Conservation (phyloP, 768 basidiomycete genomes). For the Sutorius australiensis region DNA sequence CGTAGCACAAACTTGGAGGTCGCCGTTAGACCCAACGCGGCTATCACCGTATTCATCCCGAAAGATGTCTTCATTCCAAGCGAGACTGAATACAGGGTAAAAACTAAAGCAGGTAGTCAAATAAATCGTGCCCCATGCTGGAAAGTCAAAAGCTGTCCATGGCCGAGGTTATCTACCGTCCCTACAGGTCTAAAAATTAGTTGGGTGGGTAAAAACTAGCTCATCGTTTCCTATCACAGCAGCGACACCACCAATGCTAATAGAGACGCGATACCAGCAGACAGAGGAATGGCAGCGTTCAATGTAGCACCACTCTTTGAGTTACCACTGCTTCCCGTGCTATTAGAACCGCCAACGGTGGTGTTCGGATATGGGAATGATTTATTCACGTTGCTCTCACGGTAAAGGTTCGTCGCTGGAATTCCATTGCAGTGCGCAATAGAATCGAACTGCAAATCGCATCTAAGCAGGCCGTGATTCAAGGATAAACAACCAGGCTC, state of each 20-base stretch:
- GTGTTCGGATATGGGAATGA: constrained; percentile 56
- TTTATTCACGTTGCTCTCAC: constrained; percentile 74
- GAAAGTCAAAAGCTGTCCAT: constrained; percentile 14
- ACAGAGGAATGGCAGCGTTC: constrained; percentile 16
- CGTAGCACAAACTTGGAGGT: neutral
- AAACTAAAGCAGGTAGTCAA: constrained; percentile 3
- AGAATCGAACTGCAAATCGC: constrained; percentile 50
- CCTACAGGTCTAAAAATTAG: constrained; percentile 21
- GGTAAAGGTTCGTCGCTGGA: constrained; percentile 66
- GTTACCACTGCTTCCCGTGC: neutral
- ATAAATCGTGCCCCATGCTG: constrained; percentile 6
- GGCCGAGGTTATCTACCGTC: constrained; percentile 19
- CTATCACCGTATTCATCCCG: constrained; percentile 4
- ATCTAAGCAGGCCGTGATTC: neutral
- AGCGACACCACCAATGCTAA: constrained; percentile 11
- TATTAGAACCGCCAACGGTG: constrained; percentile 11
- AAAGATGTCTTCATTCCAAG: neutral
- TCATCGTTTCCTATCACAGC: constrained; percentile 12
- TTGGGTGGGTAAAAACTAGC: constrained; percentile 9
- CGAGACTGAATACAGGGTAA: constrained; percentile 8
- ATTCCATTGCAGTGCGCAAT: constrained; percentile 76
- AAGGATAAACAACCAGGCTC: constrained; percentile 12
- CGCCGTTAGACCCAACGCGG: constrained; percentile 7
- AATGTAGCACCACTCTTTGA: constrained; percentile 6
- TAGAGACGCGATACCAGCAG: constrained; percentile 8